Base-by-base conservation (phyloP, 1,284 basidiomycete species). In the Clitocybe nebularis region DNA sequence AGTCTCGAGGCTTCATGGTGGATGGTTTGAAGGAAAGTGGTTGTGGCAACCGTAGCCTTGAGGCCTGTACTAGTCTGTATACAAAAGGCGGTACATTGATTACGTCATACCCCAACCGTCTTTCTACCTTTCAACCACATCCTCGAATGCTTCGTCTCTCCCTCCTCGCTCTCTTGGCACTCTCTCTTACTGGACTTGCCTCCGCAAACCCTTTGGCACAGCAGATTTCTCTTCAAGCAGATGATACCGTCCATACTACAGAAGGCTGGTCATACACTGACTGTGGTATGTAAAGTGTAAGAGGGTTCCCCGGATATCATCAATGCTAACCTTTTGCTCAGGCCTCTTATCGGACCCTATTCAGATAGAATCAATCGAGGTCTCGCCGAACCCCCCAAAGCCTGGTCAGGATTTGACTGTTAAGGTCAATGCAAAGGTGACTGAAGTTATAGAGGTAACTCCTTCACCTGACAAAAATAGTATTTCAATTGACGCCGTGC, bases 361-460 rank as follows among this genome's bases (percentile, higher is more conserved):
- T 46, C 68, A 77, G 48, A 67, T 94, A 50, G 63, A 86, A 20
- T 80, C 73, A 20, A 85, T 94, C 50, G 47, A 62, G 5, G 70
- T 94, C 36, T 72, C 63, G 13, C 92, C 92, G 0, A 88, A 93
- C 56, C 91, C 93, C 32, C 92, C 92, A 2, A 61, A 81, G 52
- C 87, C 90, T 5, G 93, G 92, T 8, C 55, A 89, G 58, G 75
- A 91, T 52, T 66, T 97, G 51, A 93, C 89, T 13, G 84, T 97
- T 49, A 84, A 67, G 3, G 93, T 87, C 14, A 69, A 71, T 5
- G 93, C 80, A 6, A 62, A 59, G 3, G 87, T 83, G 0, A 56
- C 62, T 13, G 64, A 81, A 46, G 57, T 49, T 5, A 80, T 97
- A 50, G 72, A 87, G 68, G 92, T 92, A 48, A 20, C 71, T 56